Evolutionary conservation across 306 rosid genomes (phyloP).

Genomic region (Acacia crassicarpa): DNA sequence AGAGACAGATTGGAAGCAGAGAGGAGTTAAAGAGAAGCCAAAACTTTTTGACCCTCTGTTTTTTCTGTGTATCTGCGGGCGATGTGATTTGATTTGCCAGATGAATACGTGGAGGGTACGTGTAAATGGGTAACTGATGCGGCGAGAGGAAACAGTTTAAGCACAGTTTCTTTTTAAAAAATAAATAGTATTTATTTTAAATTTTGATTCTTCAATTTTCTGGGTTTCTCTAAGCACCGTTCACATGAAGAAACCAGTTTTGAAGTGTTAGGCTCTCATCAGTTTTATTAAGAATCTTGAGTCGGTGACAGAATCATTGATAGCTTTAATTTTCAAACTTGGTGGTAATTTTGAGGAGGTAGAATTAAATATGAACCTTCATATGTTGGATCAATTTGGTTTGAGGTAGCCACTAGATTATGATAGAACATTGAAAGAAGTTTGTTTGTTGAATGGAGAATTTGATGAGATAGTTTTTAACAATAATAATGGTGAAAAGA

Average conservation of each 20-base stretch:
- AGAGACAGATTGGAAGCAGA: background rate
- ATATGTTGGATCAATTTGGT: background rate
- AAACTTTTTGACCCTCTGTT: background rate
- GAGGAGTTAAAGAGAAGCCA: background rate
- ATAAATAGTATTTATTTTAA: background rate
- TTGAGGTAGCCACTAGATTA: background rate
- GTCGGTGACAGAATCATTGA: background rate
- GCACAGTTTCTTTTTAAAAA: background rate
- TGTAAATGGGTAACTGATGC: conserved; percentile 43
- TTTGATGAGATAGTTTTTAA: background rate
- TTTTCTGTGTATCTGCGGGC: background rate
- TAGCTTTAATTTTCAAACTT: background rate
- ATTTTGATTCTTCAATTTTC: background rate
- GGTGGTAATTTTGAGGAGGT: background rate
- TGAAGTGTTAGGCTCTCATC: background rate
- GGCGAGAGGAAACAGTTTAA: conserved; percentile 50
- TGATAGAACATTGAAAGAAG: background rate
- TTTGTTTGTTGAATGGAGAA: background rate
- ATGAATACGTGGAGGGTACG: conserved; percentile 37
- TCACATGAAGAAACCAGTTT: background rate
- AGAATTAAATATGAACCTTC: background rate
- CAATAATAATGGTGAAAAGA: background rate
- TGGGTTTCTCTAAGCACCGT: background rate
- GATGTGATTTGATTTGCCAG: background rate
- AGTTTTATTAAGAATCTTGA: background rate